Evolutionary conservation across 1,284 basidiomycete genomes (phyloP).

Genomic region (Pisolithus thermaeus): DNA sequence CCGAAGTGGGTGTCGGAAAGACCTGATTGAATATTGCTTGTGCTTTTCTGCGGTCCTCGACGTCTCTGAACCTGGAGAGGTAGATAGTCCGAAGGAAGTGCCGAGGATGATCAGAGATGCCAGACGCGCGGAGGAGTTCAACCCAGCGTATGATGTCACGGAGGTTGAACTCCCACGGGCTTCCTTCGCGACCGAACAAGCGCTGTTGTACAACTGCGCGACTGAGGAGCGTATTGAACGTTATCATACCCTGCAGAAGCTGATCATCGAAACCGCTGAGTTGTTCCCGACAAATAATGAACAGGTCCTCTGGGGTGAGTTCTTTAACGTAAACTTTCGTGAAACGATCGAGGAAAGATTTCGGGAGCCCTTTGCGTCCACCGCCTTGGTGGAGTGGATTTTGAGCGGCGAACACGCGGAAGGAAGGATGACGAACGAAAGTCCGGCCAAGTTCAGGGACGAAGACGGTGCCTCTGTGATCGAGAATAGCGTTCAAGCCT

Average conservation of each 20-base stretch:
- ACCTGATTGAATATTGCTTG: constrained; percentile 56
- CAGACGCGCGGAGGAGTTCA: constrained; percentile 42
- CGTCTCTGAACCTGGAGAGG: constrained; percentile 80
- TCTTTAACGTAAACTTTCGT: constrained; percentile 96
- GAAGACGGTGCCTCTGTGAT: constrained; percentile 94
- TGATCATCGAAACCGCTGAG: constrained; percentile 58
- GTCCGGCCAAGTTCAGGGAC: constrained; percentile 92
- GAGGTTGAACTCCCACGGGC: constrained; percentile 99
- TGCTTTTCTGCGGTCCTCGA: constrained; percentile 60
- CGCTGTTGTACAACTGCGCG: constrained; percentile 65
- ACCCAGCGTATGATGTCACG: constrained; percentile 95
- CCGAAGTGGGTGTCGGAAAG: constrained; percentile 39
- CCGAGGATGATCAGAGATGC: constrained; percentile 42
- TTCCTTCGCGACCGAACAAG: constrained; percentile 77
- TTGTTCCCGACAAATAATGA: constrained; percentile 73
- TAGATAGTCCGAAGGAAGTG: constrained; percentile 65
- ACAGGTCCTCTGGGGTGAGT: constrained; percentile 74
- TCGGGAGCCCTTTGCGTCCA: constrained; percentile 95
- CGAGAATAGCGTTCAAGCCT: constrained; percentile 94
- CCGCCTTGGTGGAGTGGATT: constrained; percentile 97
- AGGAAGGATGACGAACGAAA: constrained; percentile 85
- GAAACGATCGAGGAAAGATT: constrained; percentile 97
- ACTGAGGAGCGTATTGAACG: constrained; percentile 75
- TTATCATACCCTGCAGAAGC: constrained; percentile 73
- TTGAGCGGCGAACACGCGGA: constrained; percentile 97